phyloP scores from a whole-genome alignment of 1,284 basidiomycete species.

The Cryptococcus depauperatus region DNA sequence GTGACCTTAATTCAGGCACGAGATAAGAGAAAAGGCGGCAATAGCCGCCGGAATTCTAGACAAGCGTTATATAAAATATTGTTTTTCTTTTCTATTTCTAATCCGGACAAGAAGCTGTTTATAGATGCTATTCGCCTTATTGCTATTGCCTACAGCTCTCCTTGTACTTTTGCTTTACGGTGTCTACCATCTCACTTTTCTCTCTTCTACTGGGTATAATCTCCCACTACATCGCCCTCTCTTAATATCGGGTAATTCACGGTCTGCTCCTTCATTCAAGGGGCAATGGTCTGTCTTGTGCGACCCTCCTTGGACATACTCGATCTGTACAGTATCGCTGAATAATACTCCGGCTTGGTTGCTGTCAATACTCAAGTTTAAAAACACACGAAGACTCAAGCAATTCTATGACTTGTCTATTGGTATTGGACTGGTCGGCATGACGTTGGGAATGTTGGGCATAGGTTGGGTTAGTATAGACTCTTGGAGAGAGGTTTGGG shows the following conservation, averaged over 20 bases:
- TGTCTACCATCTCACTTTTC: not conserved
- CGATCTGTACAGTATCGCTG: conserved; percentile 4
- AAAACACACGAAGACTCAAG: conserved; percentile 4
- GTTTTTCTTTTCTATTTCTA: too few species aligned
- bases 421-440: conserved; percentile 5
- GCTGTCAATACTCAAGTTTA: conserved; percentile 4
- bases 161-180: conserved; percentile 1
- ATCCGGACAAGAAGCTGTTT: too few species aligned
- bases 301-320: not conserved
- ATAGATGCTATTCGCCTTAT: conserved; percentile 1
- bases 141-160: conserved; percentile 1
- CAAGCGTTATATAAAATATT: too few species aligned
- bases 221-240: not conserved
- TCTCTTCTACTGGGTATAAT: not conserved
- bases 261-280: not conserved
- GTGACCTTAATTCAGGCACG: too few species aligned
- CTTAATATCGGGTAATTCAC: not conserved
- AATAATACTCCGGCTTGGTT: conserved; percentile 4
- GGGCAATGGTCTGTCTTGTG: not conserved
- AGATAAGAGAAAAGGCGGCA: too few species aligned
- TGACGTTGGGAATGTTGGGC: not conserved
- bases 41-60: too few species aligned
- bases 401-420: conserved; percentile 8
- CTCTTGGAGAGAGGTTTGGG: conserved; percentile 11
- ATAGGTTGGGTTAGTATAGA: conserved; percentile 2